Conservation (phyloP, 768 basidiomycete genomes). For the Krasilnikovozyma curviuscula region DNA sequence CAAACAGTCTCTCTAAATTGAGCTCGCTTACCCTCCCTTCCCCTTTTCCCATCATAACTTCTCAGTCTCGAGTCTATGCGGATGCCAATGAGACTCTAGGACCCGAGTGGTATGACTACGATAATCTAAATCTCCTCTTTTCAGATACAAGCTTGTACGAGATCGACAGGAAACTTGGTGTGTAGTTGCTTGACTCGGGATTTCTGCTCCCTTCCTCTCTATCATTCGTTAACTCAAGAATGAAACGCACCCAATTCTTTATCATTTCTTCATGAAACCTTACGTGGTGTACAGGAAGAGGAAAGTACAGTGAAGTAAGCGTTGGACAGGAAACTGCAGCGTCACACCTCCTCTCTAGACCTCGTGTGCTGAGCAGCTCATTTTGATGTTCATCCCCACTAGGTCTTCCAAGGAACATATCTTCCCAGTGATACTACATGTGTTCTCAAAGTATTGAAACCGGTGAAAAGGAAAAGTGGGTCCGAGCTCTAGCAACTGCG, state of each 20-base stretch:
- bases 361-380: neutral
- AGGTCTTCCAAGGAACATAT: slow-evolving; percentile 21
- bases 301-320: neutral
- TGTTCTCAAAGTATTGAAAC: slow-evolving; percentile 16
- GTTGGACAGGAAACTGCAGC: neutral
- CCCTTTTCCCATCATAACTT: neutral
- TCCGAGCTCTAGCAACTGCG: too few species aligned
- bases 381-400: slow-evolving; percentile 7
- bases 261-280: neutral
- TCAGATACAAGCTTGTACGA: too few species aligned
- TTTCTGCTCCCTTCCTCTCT: neutral
- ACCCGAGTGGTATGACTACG: slow-evolving; percentile 18
- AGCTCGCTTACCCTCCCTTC: neutral
- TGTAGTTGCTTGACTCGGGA: slow-evolving; percentile 6
- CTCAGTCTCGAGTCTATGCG: slow-evolving; percentile 7
- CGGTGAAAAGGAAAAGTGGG: neutral
- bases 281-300: neutral
- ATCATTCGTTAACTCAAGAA: neutral
- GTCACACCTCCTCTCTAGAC: neutral
- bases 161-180: too few species aligned
- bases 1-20: too few species aligned
- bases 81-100: slow-evolving; percentile 18
- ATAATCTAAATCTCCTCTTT: too few species aligned
- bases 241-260: neutral
- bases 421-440: slow-evolving; percentile 21